Base-by-base conservation (phyloP, 1,139 yeast species). In the Kodamaea fungicola region DNA sequence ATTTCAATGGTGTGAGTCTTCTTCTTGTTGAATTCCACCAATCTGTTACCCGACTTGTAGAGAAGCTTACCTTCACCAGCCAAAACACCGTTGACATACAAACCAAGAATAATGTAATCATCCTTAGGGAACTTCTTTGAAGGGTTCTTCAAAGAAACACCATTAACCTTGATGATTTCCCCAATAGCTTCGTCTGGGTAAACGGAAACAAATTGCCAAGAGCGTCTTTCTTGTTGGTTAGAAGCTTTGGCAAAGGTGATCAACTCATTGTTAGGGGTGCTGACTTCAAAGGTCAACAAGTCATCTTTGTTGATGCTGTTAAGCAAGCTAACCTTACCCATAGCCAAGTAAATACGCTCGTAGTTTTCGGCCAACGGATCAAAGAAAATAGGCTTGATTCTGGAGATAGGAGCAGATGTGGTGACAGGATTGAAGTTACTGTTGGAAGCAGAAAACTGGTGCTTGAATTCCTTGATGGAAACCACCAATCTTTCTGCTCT, bases 131-230 rank as follows among this genome's bases (percentile, higher is more conserved):
- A 37, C 41, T 61, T 63, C 42, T 61, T 63, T 12, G 57, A 49
- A 2, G 61, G 55, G 34, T 51, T 52, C 43, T 64, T 64, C 40
- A 56, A 50, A 2, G 75, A 71, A 24, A 82, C 64, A 35, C 84
- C 82, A 42, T 74, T 72, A 21, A 83, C 67, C 51, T 79, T 74
- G 34, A 83, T 68, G 40, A 76, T 71, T 55, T 83, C 92, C 28
- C 94, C 94, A 44, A 84, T 67, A 8, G 77, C 71, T 57, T 88
- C 96, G 34, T 77, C 83, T 2, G 89, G 80, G 50, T 73, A 72
- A 9, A 84, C 88, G 2, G 94, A 81, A n/a, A 85, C 74, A 50
- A 88, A 85, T 43, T 78, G 80, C 95, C 95, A 88, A 12, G 61
- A 50, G 19, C 68, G 60, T 31, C 62, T 61, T 23, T 73, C 75